A percentile compares a stretch with the other conserved stretches of the same genome.
Evolutionary conservation across 2,329 filamentous ascomycete genomes (phyloP).

Genomic region (Zopfia rhizophila): DNA sequence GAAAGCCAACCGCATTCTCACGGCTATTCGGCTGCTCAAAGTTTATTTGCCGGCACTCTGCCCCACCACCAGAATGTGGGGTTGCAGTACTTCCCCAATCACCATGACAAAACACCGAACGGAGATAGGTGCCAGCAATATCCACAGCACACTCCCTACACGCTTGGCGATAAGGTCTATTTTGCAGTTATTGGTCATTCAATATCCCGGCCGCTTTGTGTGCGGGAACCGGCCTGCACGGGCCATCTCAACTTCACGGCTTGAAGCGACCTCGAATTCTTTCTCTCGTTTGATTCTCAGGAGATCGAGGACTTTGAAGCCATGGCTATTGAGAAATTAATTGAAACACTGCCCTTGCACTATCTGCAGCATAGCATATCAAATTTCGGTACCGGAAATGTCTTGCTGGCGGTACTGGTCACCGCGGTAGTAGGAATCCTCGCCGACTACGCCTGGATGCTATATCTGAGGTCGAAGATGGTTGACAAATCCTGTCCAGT

Average conservation of each 20-base stretch:
- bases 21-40: conserved; percentile 13
- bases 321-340: conserved; percentile 44
- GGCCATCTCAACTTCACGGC: conserved; percentile 1
- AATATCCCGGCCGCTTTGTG: conserved; percentile 4
- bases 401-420: conserved; percentile 33
- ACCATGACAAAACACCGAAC: conserved; percentile 19
- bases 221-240: conserved; percentile 3
- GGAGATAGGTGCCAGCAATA: conserved; percentile 9
- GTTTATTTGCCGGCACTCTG: conserved; percentile 34
- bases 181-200: conserved; percentile 11
- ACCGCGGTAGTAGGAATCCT: conserved; percentile 36
- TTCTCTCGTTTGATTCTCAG: conserved; percentile 1
- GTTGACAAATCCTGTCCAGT: conserved; percentile 35
- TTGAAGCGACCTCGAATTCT: conserved; percentile 15
- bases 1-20: background rate
- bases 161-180: no score
- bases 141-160: no score
- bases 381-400: conserved; percentile 37
- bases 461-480: conserved; percentile 61
- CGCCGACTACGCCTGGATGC: conserved; percentile 62
- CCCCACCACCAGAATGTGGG: conserved; percentile 45
- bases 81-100: conserved; percentile 20
- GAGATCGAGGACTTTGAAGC: conserved; percentile 3
- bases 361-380: conserved; percentile 44
- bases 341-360: conserved; percentile 40